Base-by-base conservation (phyloP, 1,284 basidiomycete genomes). In the Entoloma clypeatum region DNA sequence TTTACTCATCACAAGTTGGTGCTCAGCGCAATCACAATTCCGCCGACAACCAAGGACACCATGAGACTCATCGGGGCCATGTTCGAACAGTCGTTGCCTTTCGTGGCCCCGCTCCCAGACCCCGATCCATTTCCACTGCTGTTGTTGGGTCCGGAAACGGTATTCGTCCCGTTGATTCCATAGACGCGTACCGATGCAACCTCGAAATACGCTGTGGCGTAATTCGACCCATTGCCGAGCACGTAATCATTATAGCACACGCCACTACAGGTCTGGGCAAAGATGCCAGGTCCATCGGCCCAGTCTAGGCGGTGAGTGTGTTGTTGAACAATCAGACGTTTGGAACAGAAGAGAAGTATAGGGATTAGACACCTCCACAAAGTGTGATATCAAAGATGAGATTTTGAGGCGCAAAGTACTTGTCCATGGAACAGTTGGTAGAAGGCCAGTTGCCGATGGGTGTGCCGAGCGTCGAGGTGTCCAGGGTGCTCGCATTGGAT, bases 371-470 rank as follows among this genome's bases (percentile, higher is more conserved):
- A 81, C 77, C 77, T 54, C 83, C 82, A 49, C 87, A 90, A 8
- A 89, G 73, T 1, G 86, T 84, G 45, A 86, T 86, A 57, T 83
- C 78, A 49, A 89, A 78, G 22, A 86, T 77, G 33, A 89, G 69
- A 41, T 75, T 68, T 54, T 88, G 83, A 0, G 79, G 61, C 32
- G 69, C 58, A 60, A 91, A 90, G 64, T 73, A 84, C 25, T 67
- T 58, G 40, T 65, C 61, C 23, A 86, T 71, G 36, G 74, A 63
- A 59, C 87, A 90, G 10, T 72, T 68, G 6, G 69, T 63, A 4
- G 72, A 62, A 1, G 80, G 75, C 73, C 79, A 90, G 51, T 81
- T 81, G 0, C 76, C 86, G 4, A 77, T 70, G 1, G 88, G 86
- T 9, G 63, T 72, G 8, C 87, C 87, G 3, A 91, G 68, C 2